Percentiles rank a stretch among this genome's conserved stretches.
These are phyloP conservation scores for Haplosporangium sp. DNA, from an alignment of 371 early-diverging fungal genomes.

Conservation along the genomic window DNA sequence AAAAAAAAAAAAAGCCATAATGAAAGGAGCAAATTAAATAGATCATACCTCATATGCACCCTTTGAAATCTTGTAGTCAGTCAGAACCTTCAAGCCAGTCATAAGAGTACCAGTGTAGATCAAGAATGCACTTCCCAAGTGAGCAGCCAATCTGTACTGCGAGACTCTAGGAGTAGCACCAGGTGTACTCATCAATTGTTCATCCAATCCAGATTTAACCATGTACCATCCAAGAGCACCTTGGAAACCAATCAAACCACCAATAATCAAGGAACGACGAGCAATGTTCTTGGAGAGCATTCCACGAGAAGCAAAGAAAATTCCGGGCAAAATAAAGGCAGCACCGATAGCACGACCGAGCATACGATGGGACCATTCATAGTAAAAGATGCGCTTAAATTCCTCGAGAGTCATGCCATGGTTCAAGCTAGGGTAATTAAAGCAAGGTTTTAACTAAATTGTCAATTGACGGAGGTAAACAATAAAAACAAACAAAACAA, in stretches of 20 bases:
- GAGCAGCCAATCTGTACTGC: constrained; percentile 94
- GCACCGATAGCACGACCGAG: constrained; percentile 94
- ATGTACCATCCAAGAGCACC: constrained; percentile 98
- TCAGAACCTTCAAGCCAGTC: constrained; percentile 82
- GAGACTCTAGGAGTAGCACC: constrained; percentile 93
- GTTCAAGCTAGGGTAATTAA: constrained; percentile 73
- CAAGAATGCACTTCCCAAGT: constrained; percentile 90
- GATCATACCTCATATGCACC: constrained; percentile 60
- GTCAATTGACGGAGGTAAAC: too few species aligned
- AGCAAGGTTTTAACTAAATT: background rate
- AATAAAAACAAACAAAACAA: background rate
- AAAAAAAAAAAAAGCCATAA: background rate
- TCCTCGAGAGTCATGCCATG: constrained; percentile 89
- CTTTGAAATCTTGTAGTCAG: constrained; percentile 70
- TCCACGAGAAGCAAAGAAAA: constrained; percentile 86
- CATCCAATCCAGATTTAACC: constrained; percentile 93
- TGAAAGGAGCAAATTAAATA: background rate
- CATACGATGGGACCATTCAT: constrained; percentile 98
- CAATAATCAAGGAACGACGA: constrained; percentile 81
- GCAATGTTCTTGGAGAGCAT: constrained; percentile 77
- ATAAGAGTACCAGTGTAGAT: constrained; percentile 85
- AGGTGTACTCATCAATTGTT: constrained; percentile 81
- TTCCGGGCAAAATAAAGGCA: constrained; percentile 86
- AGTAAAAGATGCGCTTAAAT: constrained; percentile 96
- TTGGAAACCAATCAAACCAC: constrained; percentile 87